phyloP scores from a whole-genome alignment of 2,329 filamentous ascomycete species.

The Calcarisporium arbuscula region DNA sequence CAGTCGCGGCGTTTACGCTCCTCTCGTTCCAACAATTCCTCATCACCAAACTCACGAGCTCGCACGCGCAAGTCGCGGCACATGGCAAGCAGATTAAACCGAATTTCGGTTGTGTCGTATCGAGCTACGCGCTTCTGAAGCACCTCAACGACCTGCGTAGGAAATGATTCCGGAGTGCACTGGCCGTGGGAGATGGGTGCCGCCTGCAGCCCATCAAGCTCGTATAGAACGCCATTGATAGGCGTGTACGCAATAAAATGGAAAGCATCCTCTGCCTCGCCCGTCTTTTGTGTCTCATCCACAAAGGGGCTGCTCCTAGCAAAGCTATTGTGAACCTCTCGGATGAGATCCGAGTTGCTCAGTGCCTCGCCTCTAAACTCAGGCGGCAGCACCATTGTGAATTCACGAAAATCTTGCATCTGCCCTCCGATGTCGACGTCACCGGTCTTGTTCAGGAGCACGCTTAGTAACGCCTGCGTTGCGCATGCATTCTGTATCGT shows the following conservation, averaged over 20 bases:
- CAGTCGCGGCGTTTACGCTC: constrained; percentile 78
- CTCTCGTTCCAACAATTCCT: constrained; percentile 70
- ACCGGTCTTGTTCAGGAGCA: constrained; percentile 77
- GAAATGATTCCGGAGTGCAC: constrained; percentile 66
- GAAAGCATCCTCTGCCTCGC: constrained; percentile 80
- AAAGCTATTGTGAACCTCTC: constrained; percentile 84
- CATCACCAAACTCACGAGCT: constrained; percentile 76
- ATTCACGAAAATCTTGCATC: constrained; percentile 76
- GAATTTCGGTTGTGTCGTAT: constrained; percentile 82
- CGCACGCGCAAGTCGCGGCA: constrained; percentile 73
- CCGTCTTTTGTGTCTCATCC: constrained; percentile 70
- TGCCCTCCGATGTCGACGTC: constrained; percentile 65
- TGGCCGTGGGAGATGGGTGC: constrained; percentile 83
- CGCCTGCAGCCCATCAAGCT: constrained; percentile 90
- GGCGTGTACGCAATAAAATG: constrained; percentile 96
- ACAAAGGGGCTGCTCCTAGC: constrained; percentile 83
- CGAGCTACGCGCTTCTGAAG: constrained; percentile 75
- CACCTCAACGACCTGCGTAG: constrained; percentile 76
- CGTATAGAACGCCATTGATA: constrained; percentile 75
- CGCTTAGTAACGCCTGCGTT: constrained; percentile 87
- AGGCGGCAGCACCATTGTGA: constrained; percentile 75
- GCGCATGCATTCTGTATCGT: constrained; percentile 99
- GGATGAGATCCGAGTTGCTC: constrained; percentile 60
- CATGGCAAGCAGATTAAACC: constrained; percentile 94
- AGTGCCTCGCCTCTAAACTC: constrained; percentile 60